These are phyloP conservation scores for Chlorella ohadii DNA, from an alignment of 139 green algal genomes.

Conservation along the genomic window DNA sequence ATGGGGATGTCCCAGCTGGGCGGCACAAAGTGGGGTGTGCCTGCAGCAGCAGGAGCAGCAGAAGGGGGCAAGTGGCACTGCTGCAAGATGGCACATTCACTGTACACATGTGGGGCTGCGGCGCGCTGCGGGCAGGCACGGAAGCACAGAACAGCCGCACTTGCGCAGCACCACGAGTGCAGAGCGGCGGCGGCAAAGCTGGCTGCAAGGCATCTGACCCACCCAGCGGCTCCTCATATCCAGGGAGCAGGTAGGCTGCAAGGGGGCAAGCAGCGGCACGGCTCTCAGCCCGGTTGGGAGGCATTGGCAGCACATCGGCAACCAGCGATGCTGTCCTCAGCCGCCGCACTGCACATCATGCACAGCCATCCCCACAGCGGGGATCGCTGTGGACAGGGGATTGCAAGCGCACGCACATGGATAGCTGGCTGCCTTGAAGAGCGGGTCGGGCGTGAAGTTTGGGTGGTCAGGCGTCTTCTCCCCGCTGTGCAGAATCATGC, in stretches of 20 bases:
- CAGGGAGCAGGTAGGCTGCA: slow-evolving; percentile 14
- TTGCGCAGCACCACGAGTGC: no score
- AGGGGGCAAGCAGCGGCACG: not conserved
- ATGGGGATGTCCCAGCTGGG: slow-evolving; percentile 18
- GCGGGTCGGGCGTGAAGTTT: not conserved
- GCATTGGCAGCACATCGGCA: no score
- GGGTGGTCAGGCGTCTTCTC: slow-evolving; percentile 9
- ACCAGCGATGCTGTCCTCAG: no score
- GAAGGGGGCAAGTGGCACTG: not conserved
- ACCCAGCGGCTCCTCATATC: slow-evolving; percentile 25
- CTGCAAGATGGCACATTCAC: not conserved
- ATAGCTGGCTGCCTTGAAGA: not conserved
- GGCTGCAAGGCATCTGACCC: not conserved
- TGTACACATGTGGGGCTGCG: no score
- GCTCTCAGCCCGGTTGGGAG: no score
- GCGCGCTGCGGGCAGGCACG: not conserved
- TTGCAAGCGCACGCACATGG: no score
- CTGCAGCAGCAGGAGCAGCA: not conserved
- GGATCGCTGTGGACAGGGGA: no score
- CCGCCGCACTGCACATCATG: no score
- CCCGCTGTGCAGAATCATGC: slow-evolving; percentile 11
- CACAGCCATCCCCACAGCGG: no score
- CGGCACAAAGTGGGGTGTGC: not conserved
- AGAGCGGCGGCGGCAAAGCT: no score
- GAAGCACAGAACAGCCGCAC: no score